Percentiles rank a stretch among this genome's conserved stretches.
Conservation (phyloP, 495 filamentous ascomycete genomes). For the Aspergillus coremiiformis region DNA sequence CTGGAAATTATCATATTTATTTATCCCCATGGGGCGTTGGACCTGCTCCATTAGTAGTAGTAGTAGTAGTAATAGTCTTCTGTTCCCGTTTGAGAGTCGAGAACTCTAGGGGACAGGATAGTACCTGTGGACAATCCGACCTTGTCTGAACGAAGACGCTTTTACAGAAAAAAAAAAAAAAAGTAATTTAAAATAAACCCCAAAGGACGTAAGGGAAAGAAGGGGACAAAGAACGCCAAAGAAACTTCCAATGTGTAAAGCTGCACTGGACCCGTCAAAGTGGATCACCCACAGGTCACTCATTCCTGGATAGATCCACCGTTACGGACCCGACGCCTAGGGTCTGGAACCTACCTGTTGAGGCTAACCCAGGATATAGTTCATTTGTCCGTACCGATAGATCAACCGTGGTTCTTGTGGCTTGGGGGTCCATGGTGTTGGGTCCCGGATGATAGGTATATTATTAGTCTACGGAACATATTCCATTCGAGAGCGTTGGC, state of each 20-base stretch:
- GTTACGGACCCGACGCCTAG: background rate
- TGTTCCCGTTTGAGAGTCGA: no score
- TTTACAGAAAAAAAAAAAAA: background rate
- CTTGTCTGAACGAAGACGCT: background rate
- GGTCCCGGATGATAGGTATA: background rate
- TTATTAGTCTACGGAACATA: background rate
- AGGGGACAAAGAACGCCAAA: background rate
- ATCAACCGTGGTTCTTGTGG: background rate
- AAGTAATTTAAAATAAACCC: background rate
- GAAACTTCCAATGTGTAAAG: background rate
- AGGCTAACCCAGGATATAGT: background rate
- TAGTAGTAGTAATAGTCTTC: background rate
- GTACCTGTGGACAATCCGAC: no score
- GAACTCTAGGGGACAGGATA: no score
- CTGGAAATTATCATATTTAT: no score
- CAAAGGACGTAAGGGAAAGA: background rate
- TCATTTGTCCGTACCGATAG: background rate
- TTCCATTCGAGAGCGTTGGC: background rate
- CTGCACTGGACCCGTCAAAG: background rate
- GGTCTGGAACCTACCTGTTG: background rate
- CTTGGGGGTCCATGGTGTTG: background rate
- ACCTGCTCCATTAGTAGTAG: background rate
- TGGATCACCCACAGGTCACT: background rate
- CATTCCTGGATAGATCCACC: background rate
- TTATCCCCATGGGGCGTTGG: background rate